phyloP scores from a whole-genome alignment of 2,329 filamentous ascomycete genomes.

The Penicillium hesseltinei region DNA sequence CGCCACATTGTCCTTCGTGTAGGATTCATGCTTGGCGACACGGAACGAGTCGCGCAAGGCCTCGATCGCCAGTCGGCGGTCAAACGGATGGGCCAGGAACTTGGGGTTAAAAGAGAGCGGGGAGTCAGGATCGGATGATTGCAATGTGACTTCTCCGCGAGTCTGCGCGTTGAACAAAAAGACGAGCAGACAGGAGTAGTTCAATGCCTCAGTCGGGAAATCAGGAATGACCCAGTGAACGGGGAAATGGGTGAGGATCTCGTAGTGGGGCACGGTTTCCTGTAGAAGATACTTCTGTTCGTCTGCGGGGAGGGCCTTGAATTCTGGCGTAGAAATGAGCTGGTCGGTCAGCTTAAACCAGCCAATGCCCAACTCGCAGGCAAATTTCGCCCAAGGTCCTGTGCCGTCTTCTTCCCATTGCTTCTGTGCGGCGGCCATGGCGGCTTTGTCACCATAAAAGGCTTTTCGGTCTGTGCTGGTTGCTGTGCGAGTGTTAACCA shows the following conservation, averaged over 20 bases:
- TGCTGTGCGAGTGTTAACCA: conserved; percentile 8
- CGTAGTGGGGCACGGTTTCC: conserved; percentile 58
- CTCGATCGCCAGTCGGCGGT: conserved; percentile 53
- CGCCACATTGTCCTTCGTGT: conserved; percentile 46
- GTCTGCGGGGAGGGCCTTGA: conserved; percentile 47
- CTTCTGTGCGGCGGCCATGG: conserved; percentile 17
- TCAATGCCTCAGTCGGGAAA: conserved; percentile 36
- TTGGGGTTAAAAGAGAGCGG: conserved; percentile 55
- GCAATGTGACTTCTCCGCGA: conserved; percentile 53
- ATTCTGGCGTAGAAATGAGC: conserved; percentile 48
- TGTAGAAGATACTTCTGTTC: conserved; percentile 48
- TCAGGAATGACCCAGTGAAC: conserved; percentile 45
- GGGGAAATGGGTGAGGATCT: conserved; percentile 53
- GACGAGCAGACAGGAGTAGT: conserved; percentile 47
- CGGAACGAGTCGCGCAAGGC: conserved; percentile 45
- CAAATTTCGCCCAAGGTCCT: conserved; percentile 37
- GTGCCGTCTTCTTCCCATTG: conserved; percentile 50
- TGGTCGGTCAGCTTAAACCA: conserved; percentile 44
- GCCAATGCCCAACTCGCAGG: conserved; percentile 35
- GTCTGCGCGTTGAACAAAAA: conserved; percentile 57
- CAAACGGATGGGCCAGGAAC: conserved; percentile 56
- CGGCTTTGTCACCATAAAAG: conserved; percentile 12
- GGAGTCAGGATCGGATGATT: conserved; percentile 52
- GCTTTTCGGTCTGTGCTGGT: conserved; percentile 5
- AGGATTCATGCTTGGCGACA: conserved; percentile 46